phyloP scores from a whole-genome alignment of 108 stramenopile species.

The Nitzschia sp. region DNA sequence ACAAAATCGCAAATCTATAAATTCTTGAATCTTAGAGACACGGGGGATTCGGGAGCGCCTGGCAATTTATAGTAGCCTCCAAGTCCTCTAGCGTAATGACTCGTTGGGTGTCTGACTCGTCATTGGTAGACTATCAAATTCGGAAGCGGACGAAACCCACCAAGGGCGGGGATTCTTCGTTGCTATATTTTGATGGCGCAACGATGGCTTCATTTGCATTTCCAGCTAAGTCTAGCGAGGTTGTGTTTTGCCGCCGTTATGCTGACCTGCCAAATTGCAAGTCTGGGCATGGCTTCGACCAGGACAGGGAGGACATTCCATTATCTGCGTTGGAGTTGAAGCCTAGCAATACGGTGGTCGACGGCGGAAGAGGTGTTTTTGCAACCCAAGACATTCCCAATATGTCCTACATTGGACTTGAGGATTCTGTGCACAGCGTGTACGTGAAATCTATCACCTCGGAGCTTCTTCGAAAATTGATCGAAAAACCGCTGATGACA shows the following conservation, averaged over 20 bases:
- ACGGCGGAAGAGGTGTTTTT: slow-evolving; percentile 49
- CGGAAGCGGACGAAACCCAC: slow-evolving; percentile 42
- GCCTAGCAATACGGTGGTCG: slow-evolving; percentile 4
- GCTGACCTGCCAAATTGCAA: slow-evolving; percentile 23
- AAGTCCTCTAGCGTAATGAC: slow-evolving; percentile 33
- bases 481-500: too few species aligned
- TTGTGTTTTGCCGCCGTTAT: slow-evolving; percentile 35
- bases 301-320: slow-evolving; percentile 22
- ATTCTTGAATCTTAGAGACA: slow-evolving; percentile 26
- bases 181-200: slow-evolving; percentile 73
- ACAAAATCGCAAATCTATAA: too few species aligned
- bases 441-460: slow-evolving; percentile 2
- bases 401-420: slow-evolving; percentile 35
- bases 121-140: slow-evolving; percentile 57
- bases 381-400: slow-evolving; percentile 30
- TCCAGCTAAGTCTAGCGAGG: slow-evolving; percentile 55
- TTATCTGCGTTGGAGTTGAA: slow-evolving; percentile 9
- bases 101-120: slow-evolving; percentile 54
- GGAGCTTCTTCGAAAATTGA: slow-evolving; percentile 5
- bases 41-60: slow-evolving; percentile 49
- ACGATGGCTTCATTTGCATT: slow-evolving; percentile 61
- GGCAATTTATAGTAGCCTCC: slow-evolving; percentile 62
- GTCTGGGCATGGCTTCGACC: slow-evolving; percentile 31
- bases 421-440: slow-evolving; percentile 21
- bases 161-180: slow-evolving; percentile 38